These are phyloP conservation scores for Heliamphora pulchella DNA, from an alignment of 179 eudicot genomes.

Conservation along the genomic window DNA sequence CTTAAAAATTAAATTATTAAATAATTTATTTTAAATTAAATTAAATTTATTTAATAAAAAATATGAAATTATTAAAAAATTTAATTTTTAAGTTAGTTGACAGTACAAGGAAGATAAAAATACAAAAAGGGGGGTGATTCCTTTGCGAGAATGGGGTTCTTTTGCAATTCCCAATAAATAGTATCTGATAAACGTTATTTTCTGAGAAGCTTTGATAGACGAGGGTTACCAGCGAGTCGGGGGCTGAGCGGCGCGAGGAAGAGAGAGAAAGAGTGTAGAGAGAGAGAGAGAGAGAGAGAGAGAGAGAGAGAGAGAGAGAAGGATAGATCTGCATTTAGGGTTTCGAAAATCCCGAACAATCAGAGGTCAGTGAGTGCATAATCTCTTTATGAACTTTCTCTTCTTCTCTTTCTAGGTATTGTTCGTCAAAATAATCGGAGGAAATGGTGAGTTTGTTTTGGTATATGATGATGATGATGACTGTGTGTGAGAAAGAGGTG, in stretches of 20 bases:
- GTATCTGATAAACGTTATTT: too few species aligned
- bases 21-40: too few species aligned
- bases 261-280: constrained; percentile 21
- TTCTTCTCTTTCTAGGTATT: constrained; percentile 19
- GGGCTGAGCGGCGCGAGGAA: constrained; percentile 23
- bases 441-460: constrained; percentile 26
- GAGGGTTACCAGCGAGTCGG: neutral
- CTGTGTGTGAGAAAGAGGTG: constrained; percentile 96
- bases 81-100: too few species aligned
- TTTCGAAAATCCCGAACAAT: constrained; percentile 21
- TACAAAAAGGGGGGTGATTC: too few species aligned
- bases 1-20: too few species aligned
- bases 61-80: too few species aligned
- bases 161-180: too few species aligned
- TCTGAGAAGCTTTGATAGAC: too few species aligned
- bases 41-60: too few species aligned
- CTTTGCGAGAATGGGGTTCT: too few species aligned
- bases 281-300: constrained; percentile 9
- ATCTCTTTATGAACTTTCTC: neutral
- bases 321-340: constrained; percentile 22
- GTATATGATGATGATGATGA: constrained; percentile 34
- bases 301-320: constrained; percentile 12
- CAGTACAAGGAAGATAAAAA: too few species aligned
- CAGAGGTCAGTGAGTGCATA: constrained; percentile 24
- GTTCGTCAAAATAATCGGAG: neutral